phyloP scores from a whole-genome alignment of 139 green algal species.

The Edaphochlamys debaryana region DNA sequence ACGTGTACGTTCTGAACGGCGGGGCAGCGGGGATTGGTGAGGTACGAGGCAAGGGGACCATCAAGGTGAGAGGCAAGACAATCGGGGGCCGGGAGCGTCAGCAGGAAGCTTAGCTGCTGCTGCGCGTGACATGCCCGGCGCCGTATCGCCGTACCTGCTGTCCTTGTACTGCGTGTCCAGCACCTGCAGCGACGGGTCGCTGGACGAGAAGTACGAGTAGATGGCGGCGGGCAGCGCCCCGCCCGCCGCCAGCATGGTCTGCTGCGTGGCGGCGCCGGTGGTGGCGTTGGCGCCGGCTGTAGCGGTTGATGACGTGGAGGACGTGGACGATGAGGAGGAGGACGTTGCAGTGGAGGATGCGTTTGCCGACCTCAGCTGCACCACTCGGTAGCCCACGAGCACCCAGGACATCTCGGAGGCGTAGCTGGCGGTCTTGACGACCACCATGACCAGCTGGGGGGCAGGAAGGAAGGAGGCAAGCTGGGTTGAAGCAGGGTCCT shows the following conservation, averaged over 20 bases:
- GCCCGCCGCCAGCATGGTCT: conserved; percentile 7
- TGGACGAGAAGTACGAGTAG: background rate
- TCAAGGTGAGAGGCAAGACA: too few relatives aligned
- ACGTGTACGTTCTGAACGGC: conserved; percentile 45
- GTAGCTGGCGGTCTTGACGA: conserved; percentile 23
- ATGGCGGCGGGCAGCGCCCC: background rate
- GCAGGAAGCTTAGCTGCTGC: too few relatives aligned
- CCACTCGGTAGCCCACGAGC: background rate
- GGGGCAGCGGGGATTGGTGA: background rate
- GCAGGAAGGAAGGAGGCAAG: background rate
- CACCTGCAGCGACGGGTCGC: background rate
- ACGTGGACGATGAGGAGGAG: background rate
- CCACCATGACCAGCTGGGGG: conserved; percentile 28
- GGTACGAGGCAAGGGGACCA: background rate
- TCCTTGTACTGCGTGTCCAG: background rate
- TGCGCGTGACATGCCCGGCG: too few relatives aligned
- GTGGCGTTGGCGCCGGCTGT: background rate
- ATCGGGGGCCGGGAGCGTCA: too few relatives aligned
- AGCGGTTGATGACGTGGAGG: background rate
- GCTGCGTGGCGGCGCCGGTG: conserved; percentile 5
- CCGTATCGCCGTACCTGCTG: background rate
- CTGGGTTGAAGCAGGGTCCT: too few relatives aligned
- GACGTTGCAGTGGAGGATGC: background rate
- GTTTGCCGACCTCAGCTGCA: background rate
- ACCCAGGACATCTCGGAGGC: conserved; percentile 44